Conservation (phyloP, 2,329 filamentous ascomycete species). For the Magnaporthales sp. region DNA sequence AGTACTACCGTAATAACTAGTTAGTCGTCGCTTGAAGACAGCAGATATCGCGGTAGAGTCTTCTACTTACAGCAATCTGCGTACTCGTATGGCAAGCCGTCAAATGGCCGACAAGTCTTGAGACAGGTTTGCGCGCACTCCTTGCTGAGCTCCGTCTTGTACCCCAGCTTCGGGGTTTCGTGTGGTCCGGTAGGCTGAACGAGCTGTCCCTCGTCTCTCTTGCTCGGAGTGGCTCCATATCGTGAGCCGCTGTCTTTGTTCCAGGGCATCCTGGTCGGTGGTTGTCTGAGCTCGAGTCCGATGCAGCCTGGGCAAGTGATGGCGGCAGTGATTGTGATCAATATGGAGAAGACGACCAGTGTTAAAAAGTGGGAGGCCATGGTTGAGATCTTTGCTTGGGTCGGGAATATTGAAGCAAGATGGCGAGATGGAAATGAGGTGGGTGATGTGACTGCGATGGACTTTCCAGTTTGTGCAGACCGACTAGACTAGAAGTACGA, state of each 20-base stretch:
- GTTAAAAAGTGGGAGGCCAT: background rate
- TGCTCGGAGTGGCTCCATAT: background rate
- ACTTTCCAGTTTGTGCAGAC: background rate
- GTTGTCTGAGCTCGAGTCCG: background rate
- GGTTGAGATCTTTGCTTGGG: background rate
- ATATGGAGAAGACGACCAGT: background rate
- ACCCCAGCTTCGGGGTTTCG: background rate
- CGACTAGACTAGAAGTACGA: background rate
- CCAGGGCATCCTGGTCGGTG: background rate
- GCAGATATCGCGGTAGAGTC: background rate
- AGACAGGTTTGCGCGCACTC: background rate
- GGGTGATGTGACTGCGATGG: background rate
- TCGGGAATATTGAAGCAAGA: background rate
- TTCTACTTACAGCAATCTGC: background rate
- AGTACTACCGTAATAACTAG: background rate
- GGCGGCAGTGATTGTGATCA: background rate
- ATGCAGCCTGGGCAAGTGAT: background rate
- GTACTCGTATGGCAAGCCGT: conserved; percentile 2
- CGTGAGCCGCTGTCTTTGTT: background rate
- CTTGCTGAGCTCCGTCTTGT: background rate
- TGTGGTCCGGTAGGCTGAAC: background rate
- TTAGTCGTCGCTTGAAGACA: background rate
- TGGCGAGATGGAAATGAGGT: background rate
- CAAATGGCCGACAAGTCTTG: background rate
- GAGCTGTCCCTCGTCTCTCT: background rate